Evolutionary conservation across 225 moss, liverwort and hornwort genomes (phyloP).

Genomic region (Rhytidiadelphus loreus): DNA sequence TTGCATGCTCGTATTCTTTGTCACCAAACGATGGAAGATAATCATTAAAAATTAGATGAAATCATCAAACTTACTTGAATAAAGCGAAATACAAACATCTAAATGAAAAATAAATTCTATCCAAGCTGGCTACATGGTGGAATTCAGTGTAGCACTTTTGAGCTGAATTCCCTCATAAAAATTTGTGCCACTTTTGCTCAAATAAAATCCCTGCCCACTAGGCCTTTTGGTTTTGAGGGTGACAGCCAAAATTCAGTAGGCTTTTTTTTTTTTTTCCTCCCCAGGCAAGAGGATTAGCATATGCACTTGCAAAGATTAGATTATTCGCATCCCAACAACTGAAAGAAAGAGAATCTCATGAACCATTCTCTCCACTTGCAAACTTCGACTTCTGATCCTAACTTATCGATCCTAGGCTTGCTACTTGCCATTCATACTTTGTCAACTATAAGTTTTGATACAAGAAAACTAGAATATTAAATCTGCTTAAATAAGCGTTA

Average conservation of each 20-base stretch:
- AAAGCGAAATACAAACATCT: background rate
- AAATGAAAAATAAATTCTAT: background rate
- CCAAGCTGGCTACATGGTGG: background rate
- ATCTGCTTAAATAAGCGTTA: background rate
- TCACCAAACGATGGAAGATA: background rate
- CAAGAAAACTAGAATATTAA: background rate
- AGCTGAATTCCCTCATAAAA: background rate
- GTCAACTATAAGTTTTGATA: background rate
- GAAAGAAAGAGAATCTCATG: background rate
- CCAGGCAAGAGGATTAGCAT: too few species aligned
- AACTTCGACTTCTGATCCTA: conserved; percentile 41
- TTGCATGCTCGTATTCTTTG: background rate
- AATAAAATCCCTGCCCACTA: background rate
- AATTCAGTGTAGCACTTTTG: background rate
- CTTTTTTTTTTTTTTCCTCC: background rate
- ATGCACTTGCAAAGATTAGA: background rate
- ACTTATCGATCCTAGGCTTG: conserved; percentile 41
- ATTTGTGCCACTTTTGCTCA: too few species aligned
- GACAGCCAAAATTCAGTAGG: too few species aligned
- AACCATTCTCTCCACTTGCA: conserved; percentile 43
- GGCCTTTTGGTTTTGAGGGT: too few species aligned
- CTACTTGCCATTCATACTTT: conserved; percentile 61
- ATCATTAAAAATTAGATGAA: background rate
- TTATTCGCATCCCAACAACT: background rate
- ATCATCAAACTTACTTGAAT: background rate